phyloP scores from a whole-genome alignment of 768 basidiomycete species.

The Panellus pusillus region DNA sequence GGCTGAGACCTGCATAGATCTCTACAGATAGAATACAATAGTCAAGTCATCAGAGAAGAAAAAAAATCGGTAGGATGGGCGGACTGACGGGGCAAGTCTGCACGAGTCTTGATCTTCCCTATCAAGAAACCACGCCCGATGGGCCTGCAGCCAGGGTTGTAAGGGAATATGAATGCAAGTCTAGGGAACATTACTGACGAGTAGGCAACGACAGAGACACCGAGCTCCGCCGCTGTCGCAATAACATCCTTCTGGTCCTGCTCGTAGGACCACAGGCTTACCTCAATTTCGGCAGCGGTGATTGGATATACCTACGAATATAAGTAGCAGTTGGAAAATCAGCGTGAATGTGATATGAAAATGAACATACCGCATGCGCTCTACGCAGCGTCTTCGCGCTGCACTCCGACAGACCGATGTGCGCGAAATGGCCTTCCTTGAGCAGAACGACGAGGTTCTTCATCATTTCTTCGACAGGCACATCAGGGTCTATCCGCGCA shows the following conservation, averaged over 20 bases:
- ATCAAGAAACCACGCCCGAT: slow-evolving; percentile 56
- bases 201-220: slow-evolving; percentile 60
- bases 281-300: slow-evolving; percentile 64
- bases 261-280: slow-evolving; percentile 62
- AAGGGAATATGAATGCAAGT: slow-evolving; percentile 5
- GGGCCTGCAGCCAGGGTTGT: slow-evolving; percentile 36
- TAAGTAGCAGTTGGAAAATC: background rate
- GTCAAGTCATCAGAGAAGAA: background rate
- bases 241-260: slow-evolving; percentile 55
- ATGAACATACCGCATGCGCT: slow-evolving; percentile 29
- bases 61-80: background rate
- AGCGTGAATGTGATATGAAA: background rate
- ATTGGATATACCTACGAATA: slow-evolving; percentile 49
- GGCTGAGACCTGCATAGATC: slow-evolving; percentile 36
- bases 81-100: slow-evolving; percentile 33
- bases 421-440: slow-evolving; percentile 56
- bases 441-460: slow-evolving; percentile 42
- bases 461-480: slow-evolving; percentile 47
- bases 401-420: slow-evolving; percentile 62
- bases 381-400: slow-evolving; percentile 47
- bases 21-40: slow-evolving; percentile 21
- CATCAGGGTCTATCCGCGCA: slow-evolving; percentile 45
- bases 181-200: slow-evolving; percentile 32
- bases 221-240: slow-evolving; percentile 52
- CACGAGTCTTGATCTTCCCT: slow-evolving; percentile 43